Evolutionary conservation across 2,329 filamentous ascomycete species (phyloP).

Genomic region (Metarhizium brunneum): DNA sequence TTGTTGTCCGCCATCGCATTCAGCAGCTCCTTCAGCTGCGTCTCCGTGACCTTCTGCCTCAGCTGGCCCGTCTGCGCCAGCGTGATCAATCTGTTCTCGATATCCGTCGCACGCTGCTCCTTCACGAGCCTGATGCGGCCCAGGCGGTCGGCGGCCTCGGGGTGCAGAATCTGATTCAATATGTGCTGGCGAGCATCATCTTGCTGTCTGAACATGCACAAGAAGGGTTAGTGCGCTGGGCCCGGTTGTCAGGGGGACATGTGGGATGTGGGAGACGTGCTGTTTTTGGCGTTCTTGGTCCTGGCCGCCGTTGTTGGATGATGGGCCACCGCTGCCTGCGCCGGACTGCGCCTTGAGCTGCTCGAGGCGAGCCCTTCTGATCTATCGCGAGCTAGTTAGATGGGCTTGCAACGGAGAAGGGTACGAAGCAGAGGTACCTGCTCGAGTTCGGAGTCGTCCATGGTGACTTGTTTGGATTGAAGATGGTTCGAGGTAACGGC

Average conservation of each 20-base stretch:
- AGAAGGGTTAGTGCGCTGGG: background rate
- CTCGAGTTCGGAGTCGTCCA: slow-evolving; percentile 36
- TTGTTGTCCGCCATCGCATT: slow-evolving; percentile 73
- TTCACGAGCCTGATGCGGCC: slow-evolving; percentile 94
- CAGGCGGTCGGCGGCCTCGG: slow-evolving; percentile 85
- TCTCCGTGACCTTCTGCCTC: slow-evolving; percentile 78
- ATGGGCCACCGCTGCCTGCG: slow-evolving; percentile 33
- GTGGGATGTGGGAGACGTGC: slow-evolving; percentile 14
- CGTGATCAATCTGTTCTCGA: slow-evolving; percentile 90
- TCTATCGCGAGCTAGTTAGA: slow-evolving; percentile 39
- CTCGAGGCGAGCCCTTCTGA: slow-evolving; percentile 83
- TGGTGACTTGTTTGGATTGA: slow-evolving; percentile 13
- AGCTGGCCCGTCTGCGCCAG: slow-evolving; percentile 83
- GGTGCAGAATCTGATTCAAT: slow-evolving; percentile 86
- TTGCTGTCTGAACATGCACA: slow-evolving; percentile 28
- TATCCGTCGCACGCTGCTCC: slow-evolving; percentile 76
- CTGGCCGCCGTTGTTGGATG: slow-evolving; percentile 31
- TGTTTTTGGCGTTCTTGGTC: slow-evolving; percentile 53
- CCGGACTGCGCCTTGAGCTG: slow-evolving; percentile 73
- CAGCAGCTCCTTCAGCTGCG: slow-evolving; percentile 85
- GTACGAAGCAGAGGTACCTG: slow-evolving; percentile 17
- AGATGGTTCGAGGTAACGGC: slow-evolving; percentile 3
- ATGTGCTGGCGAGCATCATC: slow-evolving; percentile 67
- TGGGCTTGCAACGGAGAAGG: background rate
- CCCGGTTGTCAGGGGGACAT: no score